phyloP scores from a whole-genome alignment of 148 eudicot genomes.

The Rhododendron simsii region DNA sequence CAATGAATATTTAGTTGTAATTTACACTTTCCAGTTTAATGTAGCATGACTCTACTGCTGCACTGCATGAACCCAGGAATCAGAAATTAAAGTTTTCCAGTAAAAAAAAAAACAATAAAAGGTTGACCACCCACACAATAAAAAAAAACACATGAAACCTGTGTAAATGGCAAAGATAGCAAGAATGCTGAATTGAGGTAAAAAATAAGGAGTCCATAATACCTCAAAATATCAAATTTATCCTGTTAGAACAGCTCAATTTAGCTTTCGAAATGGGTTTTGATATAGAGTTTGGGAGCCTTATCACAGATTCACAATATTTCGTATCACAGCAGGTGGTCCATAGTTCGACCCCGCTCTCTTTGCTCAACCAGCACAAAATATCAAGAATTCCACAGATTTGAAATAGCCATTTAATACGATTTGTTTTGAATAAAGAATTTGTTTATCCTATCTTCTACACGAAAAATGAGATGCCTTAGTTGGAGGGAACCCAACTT shows the following conservation, averaged over 20 bases:
- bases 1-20: background rate
- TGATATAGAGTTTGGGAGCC: background rate
- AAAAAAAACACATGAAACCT: background rate
- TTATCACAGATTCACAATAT: background rate
- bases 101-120: background rate
- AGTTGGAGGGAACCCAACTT: too few relatives aligned
- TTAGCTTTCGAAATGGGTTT: background rate
- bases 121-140: background rate
- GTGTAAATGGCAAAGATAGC: background rate
- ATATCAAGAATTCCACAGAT: background rate
- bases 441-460: too few relatives aligned
- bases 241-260: background rate
- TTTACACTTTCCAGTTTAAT: background rate
- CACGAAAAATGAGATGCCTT: too few relatives aligned
- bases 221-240: background rate
- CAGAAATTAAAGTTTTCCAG: background rate
- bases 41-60: background rate
- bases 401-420: background rate
- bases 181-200: background rate
- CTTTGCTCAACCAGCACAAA: background rate
- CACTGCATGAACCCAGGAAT: background rate
- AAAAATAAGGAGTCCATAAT: background rate
- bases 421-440: background rate
- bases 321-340: background rate
- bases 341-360: background rate